A percentile compares a stretch with the other conserved stretches of the same genome.
Evolutionary conservation across 805 yeast genomes (phyloP).

Genomic region (Yamadazyma endophytica): DNA sequence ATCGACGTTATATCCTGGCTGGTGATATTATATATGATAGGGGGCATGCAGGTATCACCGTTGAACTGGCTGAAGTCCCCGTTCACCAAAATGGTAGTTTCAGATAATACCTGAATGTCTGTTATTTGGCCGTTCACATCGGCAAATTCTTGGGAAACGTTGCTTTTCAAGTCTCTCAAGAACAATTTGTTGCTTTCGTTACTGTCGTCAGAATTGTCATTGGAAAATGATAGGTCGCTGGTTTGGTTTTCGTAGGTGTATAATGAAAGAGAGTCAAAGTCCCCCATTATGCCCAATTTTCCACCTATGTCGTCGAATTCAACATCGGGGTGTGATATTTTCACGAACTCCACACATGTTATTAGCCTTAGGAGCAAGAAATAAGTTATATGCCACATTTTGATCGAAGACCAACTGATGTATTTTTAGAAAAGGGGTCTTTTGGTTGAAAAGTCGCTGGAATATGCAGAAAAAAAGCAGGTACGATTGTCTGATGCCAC

Average conservation of each 20-base stretch:
- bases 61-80: conserved; percentile 37
- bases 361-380: no score
- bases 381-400: no score
- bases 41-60: conserved; percentile 19
- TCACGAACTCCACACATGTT: neutral
- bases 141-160: conserved; percentile 19
- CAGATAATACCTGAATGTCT: conserved; percentile 21
- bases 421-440: no score
- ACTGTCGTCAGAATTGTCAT: conserved; percentile 2
- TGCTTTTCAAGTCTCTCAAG: conserved; percentile 17
- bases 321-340: conserved; percentile 15
- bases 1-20: conserved; percentile 20
- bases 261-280: conserved; percentile 24
- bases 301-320: conserved; percentile 23
- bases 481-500: no score
- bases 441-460: no score
- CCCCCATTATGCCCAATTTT: conserved; percentile 28
- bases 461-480: no score
- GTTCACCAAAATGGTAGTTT: conserved; percentile 25
- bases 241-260: conserved; percentile 25
- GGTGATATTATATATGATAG: conserved; percentile 32
- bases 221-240: conserved; percentile 15
- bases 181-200: conserved; percentile 14
- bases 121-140: conserved; percentile 27
- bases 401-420: no score